A percentile compares a stretch with the other conserved stretches of the same genome.
These are phyloP conservation scores for Phytophthora colocasiae DNA, from an alignment of 352 stramenopile genomes.

Conservation along the genomic window DNA sequence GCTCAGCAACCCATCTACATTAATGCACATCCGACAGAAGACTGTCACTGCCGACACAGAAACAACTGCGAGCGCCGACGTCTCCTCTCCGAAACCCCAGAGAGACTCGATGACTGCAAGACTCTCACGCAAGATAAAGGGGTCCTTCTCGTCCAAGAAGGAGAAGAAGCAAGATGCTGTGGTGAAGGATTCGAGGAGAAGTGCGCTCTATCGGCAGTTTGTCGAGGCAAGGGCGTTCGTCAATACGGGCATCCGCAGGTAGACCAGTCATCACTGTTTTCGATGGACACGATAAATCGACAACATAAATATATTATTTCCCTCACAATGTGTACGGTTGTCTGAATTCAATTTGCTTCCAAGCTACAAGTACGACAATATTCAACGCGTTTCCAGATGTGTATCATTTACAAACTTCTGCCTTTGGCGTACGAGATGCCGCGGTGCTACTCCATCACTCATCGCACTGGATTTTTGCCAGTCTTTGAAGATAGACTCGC, in stretches of 20 bases:
- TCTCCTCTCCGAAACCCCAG: neutral
- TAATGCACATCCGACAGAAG: conserved; percentile 18
- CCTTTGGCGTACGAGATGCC: too few species aligned
- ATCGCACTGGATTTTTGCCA: too few species aligned
- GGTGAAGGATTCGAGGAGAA: neutral
- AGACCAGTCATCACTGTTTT: neutral
- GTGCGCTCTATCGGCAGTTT: neutral
- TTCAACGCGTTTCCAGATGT: too few species aligned
- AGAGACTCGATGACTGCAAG: neutral
- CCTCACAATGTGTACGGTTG: too few species aligned
- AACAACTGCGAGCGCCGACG: neutral
- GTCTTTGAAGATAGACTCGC: too few species aligned
- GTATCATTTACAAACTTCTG: too few species aligned
- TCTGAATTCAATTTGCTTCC: too few species aligned
- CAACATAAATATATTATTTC: too few species aligned
- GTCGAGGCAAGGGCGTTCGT: neutral
- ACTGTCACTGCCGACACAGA: neutral
- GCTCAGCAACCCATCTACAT: conserved; percentile 17
- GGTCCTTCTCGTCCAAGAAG: neutral
- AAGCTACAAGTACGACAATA: too few species aligned
- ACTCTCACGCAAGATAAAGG: conserved; percentile 1
- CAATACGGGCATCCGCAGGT: neutral
- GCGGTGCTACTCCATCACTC: too few species aligned
- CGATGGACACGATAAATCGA: too few species aligned
- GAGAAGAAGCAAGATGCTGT: neutral